These are phyloP conservation scores for Platanthera zijinensis DNA, from an alignment of 106 monocot genomes.

Conservation along the genomic window DNA sequence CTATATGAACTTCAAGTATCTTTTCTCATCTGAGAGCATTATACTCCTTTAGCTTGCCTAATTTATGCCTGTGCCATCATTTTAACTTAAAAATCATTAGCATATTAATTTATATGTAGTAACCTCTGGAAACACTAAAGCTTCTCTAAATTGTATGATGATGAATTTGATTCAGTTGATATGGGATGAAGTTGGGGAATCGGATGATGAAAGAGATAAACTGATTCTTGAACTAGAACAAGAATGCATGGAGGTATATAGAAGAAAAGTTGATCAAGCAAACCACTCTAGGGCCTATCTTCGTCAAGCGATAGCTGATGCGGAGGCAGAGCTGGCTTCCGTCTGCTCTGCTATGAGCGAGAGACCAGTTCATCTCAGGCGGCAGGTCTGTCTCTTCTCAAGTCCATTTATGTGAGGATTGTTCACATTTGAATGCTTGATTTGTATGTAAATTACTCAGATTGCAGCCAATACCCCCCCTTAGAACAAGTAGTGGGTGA, in stretches of 20 bases:
- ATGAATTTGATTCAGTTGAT: slow-evolving; percentile 39
- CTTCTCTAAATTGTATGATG: not conserved
- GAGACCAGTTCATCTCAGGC: slow-evolving; percentile 24
- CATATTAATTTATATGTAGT: not conserved
- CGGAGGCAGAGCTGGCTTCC: slow-evolving; percentile 44
- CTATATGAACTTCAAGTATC: slow-evolving; percentile 19
- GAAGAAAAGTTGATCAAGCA: slow-evolving; percentile 52
- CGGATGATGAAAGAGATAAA: slow-evolving; percentile 55
- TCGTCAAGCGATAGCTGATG: slow-evolving; percentile 54
- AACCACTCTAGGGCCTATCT: slow-evolving; percentile 47
- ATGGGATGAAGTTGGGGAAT: slow-evolving; percentile 85
- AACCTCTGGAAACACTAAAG: not conserved
- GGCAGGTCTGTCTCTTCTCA: slow-evolving; percentile 19
- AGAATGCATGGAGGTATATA: slow-evolving; percentile 57
- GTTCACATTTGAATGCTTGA: not conserved
- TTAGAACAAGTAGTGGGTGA: not conserved
- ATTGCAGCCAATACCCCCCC: not conserved
- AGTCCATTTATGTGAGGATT: not conserved
- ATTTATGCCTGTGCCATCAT: not conserved
- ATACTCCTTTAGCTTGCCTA: not conserved
- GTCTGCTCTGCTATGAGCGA: slow-evolving; percentile 57
- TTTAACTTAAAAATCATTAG: not conserved
- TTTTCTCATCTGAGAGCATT: not conserved
- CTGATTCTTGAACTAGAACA: slow-evolving; percentile 63
- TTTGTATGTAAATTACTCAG: not conserved